Base-by-base conservation (phyloP, 2,329 filamentous ascomycete species). In the Calonectria pteridis region DNA sequence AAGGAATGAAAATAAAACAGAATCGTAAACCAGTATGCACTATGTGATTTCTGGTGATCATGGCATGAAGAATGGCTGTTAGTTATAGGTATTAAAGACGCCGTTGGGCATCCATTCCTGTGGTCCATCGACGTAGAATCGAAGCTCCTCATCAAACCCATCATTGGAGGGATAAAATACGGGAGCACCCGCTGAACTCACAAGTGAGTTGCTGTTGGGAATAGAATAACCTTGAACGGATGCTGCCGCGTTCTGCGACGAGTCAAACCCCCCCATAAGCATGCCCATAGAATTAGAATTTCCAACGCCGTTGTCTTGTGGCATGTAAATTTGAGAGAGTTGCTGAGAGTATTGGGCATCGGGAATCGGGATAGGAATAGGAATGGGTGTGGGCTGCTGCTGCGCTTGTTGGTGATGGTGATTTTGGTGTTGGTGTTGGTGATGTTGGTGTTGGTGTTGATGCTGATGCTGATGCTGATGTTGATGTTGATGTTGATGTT, bases 61-160 rank as follows among this genome's bases (percentile, higher is more conserved):
- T 26, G 35, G 31, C n/a, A n/a, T n/a, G 26, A 13, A 46, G 49
- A 14, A 23, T 23, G 49, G 31, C 31, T 46, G 35, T 40, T 67
- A 80, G 55, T 28, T 65, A 10, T 77, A 81, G 11, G 74, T 72
- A 20, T 77, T 76, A 46, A 81, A 81, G 6, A 80, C 67, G n/a
- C 77, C 76, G 3, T 46, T 75, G 16, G 75, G 70, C 37, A 79
- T 33, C 79, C 78, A 79, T 29, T 79, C 75, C 28, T 76, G 75
- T 1, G 83, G 79, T 2, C 86, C 87, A 49, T 86, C 82, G 29
- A 88, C 83, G 69, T 86, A 86, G 59, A 83, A 84, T 73, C 86
- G 85, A 66, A 89, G 77, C 77, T 89, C 88, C 11, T 79, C 82
- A 74, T 88, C 85, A 72, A 86, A 89, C 2, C 87, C 87, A 69